phyloP scores from a whole-genome alignment of 2,329 filamentous ascomycete genomes.

The Beauveria sp. region DNA sequence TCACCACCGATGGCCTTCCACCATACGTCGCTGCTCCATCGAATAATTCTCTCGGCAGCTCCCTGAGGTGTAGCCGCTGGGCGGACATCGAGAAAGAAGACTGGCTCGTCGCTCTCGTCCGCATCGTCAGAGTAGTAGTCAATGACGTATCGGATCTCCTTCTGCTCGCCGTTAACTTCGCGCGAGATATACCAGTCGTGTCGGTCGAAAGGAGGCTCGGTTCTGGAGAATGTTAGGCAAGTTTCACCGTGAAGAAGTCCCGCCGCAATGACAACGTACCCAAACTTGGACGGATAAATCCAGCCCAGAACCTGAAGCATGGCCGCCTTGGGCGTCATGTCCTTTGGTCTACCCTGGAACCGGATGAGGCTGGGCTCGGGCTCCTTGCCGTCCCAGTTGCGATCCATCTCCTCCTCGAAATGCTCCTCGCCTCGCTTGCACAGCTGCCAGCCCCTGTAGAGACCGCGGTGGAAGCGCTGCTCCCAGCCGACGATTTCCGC shows the following conservation, averaged over 20 bases:
- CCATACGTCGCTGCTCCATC: conserved; percentile 93
- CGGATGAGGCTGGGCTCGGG: conserved; percentile 66
- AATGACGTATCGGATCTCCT: conserved; percentile 88
- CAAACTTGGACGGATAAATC: conserved; percentile 73
- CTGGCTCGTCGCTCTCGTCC: conserved; percentile 82
- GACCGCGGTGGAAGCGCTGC: conserved; percentile 68
- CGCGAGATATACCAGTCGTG: conserved; percentile 95
- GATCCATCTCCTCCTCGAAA: conserved; percentile 33
- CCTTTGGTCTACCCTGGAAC: conserved; percentile 83
- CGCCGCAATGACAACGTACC: conserved; percentile 38
- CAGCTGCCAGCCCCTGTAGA: conserved; percentile 63
- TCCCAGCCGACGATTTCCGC: conserved; percentile 93
- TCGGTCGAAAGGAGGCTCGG: conserved; percentile 84
- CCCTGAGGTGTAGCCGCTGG: conserved; percentile 78
- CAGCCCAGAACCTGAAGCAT: conserved; percentile 74
- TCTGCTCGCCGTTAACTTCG: conserved; percentile 56
- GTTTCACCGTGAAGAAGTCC: not conserved
- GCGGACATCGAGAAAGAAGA: conserved; percentile 92
- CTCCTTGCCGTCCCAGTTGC: conserved; percentile 46
- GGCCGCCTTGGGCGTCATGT: conserved; percentile 84
- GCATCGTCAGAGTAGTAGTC: conserved; percentile 88
- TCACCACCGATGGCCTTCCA: conserved; percentile 75
- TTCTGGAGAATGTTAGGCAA: conserved; percentile 37
- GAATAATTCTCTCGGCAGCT: conserved; percentile 71
- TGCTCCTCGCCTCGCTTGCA: conserved; percentile 69